Evolutionary conservation across 1,139 yeast species (phyloP), one percentile per base, ranked within the genome.

Genomic region (Geotrichum siamense): DNA sequence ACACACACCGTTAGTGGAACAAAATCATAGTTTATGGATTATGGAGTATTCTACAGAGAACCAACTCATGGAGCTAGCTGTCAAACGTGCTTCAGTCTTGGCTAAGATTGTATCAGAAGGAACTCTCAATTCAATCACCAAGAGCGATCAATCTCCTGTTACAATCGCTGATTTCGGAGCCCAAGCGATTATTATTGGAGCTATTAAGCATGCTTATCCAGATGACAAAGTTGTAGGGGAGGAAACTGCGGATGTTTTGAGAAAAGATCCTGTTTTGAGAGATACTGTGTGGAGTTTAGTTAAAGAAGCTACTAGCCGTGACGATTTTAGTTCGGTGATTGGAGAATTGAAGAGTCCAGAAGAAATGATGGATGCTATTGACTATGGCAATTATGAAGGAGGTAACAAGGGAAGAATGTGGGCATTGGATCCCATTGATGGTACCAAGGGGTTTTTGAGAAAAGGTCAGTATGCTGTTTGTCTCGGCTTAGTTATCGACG

Each of bases 361-460:
- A 1, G 72, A 76, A 27, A 72, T 89, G 50, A 74, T 74, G 52
- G 70, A 75, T 9, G 72, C 82, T 34, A 84, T 91, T 51, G 96
- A 89, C 61, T 66, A 71, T 49, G 97, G 97, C 37, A 73, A 76
- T 56, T 82, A 83, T 30, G 59, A 71, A 49, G 96, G 96, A 44
- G 94, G 96, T 2, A 55, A 68, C 30, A 69, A 64, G 38, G 95
- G 96, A 25, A 71, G 97, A 51, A 78, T 84, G 62, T 91, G 99
- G 99, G 95, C 97, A 0, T 68, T 91, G 57, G 99, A 91, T 60
- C 99, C 99, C 27, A 89, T 91, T 51, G 99, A 91, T 60, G 99
- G 99, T 13, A 91, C 99, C 17, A 89, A 89, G 61, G 99, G 99
- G 0, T 91, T 91, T 59, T 69, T 91, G 48, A 73, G 99, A 59